Conservation (phyloP, 768 basidiomycete genomes). For the Leccinum variicolor region DNA sequence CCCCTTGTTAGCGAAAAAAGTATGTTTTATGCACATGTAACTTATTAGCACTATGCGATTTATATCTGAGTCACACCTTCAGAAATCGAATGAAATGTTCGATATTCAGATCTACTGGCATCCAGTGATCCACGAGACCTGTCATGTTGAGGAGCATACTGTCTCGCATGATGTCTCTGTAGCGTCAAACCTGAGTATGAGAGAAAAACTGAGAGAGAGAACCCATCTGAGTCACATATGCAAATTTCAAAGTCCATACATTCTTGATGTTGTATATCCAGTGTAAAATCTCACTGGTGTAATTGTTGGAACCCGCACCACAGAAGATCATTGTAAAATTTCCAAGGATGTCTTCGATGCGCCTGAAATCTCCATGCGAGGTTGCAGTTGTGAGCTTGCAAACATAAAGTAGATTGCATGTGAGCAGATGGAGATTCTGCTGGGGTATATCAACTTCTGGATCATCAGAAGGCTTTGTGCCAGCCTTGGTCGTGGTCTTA, state of each 20-base stretch:
- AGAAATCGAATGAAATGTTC: constrained; percentile 35
- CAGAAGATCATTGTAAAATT: constrained; percentile 16
- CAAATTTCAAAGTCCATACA: constrained; percentile 33
- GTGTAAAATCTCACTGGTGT: constrained; percentile 15
- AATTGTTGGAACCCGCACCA: constrained; percentile 19
- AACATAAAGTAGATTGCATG: constrained; percentile 30
- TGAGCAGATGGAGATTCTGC: constrained; percentile 27
- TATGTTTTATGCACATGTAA: constrained; percentile 6
- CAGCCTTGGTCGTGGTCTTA: neutral
- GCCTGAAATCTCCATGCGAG: constrained; percentile 31
- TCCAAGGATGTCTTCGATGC: constrained; percentile 25
- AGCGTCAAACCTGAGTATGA: too few relatives aligned
- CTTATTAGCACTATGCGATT: too few relatives aligned
- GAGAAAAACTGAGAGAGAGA: too few relatives aligned
- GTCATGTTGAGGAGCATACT: constrained; percentile 34
- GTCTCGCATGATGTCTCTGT: constrained; percentile 34
- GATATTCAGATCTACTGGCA: constrained; percentile 37
- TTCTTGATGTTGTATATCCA: constrained; percentile 23
- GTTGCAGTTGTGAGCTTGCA: constrained; percentile 27
- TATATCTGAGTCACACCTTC: constrained; percentile 21
- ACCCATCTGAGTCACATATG: constrained; percentile 14
- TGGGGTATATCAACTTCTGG: constrained; percentile 16
- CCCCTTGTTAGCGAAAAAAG: constrained; percentile 29
- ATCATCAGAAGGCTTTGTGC: neutral
- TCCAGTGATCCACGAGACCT: constrained; percentile 31